These are phyloP conservation scores for Coemansia sp. DNA, from an alignment of 192 early-diverging fungal genomes.

Conservation along the genomic window DNA sequence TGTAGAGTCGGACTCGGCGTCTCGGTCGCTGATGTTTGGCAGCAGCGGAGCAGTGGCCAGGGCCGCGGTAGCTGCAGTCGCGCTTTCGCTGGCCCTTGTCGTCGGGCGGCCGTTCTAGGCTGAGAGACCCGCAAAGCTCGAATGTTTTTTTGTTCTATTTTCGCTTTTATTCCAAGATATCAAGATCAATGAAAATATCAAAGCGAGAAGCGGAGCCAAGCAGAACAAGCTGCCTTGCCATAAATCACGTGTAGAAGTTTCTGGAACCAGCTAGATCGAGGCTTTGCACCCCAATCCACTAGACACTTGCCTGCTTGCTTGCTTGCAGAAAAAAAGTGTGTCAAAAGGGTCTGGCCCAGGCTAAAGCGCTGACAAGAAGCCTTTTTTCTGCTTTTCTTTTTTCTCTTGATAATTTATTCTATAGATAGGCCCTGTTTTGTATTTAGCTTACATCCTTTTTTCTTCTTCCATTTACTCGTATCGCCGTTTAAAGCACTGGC, in stretches of 20 bases:
- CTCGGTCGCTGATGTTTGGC: not conserved
- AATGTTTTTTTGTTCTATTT: no score
- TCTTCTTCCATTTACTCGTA: no score
- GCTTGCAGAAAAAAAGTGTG: not conserved
- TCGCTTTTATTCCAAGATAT: not conserved
- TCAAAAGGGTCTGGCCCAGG: not conserved
- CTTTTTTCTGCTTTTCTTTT: slow-evolving; percentile 9
- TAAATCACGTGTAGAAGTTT: not conserved
- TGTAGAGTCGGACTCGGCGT: slow-evolving; percentile 7
- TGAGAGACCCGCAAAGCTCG: no score
- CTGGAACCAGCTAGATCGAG: not conserved
- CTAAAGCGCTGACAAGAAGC: not conserved
- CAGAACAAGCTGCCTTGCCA: no score
- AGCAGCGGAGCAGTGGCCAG: not conserved
- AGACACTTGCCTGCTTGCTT: no score
- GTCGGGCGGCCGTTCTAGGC: no score
- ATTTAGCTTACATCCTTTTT: slow-evolving; percentile 8
- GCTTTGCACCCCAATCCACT: not conserved
- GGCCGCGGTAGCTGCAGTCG: not conserved
- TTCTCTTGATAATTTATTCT: not conserved
- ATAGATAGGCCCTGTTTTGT: not conserved
- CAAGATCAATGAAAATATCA: not conserved
- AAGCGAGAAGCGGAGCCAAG: no score
- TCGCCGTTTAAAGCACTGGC: no score
- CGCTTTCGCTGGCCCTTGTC: not conserved